These are phyloP conservation scores for Linderniella brevidens DNA, from an alignment of 257 asterid species.

Conservation along the genomic window DNA sequence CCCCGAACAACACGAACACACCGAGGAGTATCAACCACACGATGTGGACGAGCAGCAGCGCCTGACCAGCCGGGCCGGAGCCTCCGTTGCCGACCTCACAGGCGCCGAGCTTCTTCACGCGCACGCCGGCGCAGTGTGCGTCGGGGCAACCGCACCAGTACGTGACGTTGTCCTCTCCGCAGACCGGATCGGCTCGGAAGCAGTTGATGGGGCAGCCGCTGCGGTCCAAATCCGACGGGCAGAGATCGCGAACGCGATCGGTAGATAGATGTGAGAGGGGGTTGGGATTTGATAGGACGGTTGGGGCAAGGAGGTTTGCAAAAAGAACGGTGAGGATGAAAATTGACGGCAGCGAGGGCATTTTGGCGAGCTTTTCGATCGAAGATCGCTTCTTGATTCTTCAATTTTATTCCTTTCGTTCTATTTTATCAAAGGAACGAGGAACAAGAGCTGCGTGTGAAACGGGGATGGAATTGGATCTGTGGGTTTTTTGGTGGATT, in stretches of 20 bases:
- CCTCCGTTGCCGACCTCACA: slow-evolving; percentile 80
- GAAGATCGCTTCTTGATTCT: too few species aligned
- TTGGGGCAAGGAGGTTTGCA: slow-evolving; percentile 18
- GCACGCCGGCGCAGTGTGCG: slow-evolving; percentile 68
- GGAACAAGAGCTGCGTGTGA: slow-evolving; percentile 8
- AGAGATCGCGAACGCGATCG: slow-evolving; percentile 19
- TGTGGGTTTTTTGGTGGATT: slow-evolving; percentile 1
- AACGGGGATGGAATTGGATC: slow-evolving; percentile 15
- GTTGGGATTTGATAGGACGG: slow-evolving; percentile 30
- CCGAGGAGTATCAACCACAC: slow-evolving; percentile 81
- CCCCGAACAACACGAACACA: slow-evolving; percentile 56
- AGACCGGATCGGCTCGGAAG: slow-evolving; percentile 86
- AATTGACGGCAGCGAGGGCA: slow-evolving; percentile 15
- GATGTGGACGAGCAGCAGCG: slow-evolving; percentile 73
- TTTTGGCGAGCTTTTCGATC: slow-evolving; percentile 13
- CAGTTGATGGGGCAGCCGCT: slow-evolving; percentile 65
- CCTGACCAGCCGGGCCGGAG: slow-evolving; percentile 72
- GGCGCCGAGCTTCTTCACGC: slow-evolving; percentile 49
- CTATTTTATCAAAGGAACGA: too few species aligned
- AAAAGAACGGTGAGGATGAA: slow-evolving; percentile 19
- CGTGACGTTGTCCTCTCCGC: slow-evolving; percentile 75
- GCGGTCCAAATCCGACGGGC: slow-evolving; percentile 21
- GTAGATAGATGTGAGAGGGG: slow-evolving; percentile 37
- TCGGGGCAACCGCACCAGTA: slow-evolving; percentile 99
- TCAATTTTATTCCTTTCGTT: too few species aligned